These are phyloP conservation scores for Neurospora sp. DNA, from an alignment of 495 filamentous ascomycete genomes.

Conservation along the genomic window DNA sequence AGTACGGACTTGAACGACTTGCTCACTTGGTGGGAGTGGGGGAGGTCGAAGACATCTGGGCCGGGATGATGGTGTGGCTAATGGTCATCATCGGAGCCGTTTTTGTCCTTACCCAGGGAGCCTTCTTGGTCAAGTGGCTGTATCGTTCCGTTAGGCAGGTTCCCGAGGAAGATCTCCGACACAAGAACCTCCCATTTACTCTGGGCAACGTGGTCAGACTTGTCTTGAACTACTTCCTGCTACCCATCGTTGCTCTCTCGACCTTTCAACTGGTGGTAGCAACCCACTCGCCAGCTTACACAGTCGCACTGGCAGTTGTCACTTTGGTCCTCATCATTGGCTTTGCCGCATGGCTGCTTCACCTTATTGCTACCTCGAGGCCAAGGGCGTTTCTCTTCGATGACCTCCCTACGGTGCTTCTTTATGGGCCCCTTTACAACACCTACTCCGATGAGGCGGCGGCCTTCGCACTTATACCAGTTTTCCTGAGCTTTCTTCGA, in stretches of 20 bases:
- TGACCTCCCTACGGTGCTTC: conserved; percentile 76
- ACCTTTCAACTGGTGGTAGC: conserved; percentile 87
- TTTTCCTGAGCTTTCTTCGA: conserved; percentile 73
- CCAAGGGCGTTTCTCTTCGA: conserved; percentile 85
- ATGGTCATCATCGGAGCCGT: conserved; percentile 59
- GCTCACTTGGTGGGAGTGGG: conserved; percentile 80
- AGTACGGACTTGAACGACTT: conserved; percentile 66
- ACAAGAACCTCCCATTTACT: conserved; percentile 91
- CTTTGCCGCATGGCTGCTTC: conserved; percentile 69
- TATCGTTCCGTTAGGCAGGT: conserved; percentile 57
- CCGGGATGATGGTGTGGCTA: conserved; percentile 80
- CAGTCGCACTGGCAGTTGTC: conserved; percentile 62
- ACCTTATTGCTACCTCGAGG: conserved; percentile 66
- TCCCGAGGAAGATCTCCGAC: conserved; percentile 76
- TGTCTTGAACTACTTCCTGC: conserved; percentile 81
- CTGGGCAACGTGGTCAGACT: conserved; percentile 78
- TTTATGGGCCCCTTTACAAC: conserved; percentile 96
- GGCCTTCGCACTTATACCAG: conserved; percentile 76
- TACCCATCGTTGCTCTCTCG: conserved; percentile 76
- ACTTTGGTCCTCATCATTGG: conserved; percentile 60
- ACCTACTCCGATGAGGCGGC: conserved; percentile 85
- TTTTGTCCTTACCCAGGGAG: conserved; percentile 63
- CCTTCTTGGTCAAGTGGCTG: conserved; percentile 65
- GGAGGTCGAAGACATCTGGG: conserved; percentile 74
- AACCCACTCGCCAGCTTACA: conserved; percentile 49